Base-by-base conservation (phyloP, 192 early-diverging fungal species). In the Thoreauomyces humboldtii region DNA sequence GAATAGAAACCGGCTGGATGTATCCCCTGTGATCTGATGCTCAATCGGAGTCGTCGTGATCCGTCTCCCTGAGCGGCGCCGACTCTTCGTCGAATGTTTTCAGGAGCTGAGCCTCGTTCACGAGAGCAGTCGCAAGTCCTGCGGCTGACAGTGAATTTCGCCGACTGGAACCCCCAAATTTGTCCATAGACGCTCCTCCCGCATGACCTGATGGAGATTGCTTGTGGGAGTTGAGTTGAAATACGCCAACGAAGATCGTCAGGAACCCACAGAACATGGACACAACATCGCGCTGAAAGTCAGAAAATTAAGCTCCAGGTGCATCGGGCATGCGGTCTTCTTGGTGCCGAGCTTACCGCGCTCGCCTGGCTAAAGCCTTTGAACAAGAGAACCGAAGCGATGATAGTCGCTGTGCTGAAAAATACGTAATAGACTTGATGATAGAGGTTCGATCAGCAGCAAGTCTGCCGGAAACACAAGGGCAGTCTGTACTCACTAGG, bases 321-420 rank as follows among this genome's bases (percentile, higher is more conserved):
- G 9, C 7, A 7, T 17, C 9, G 9, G 17, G 38, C 38, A 17
- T 17, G 7, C 9, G 7, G 9, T 41, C 38, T 12, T 17, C 9
- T 12, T 41, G 38, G 38, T 17, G 17, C 38, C 17, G 17, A 32
- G 37, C 66, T 61, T 55, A 69, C 67, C 34, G 33, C 54, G 43
- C 59, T 65, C 11, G 62, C 37, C 2, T 59, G 41, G 62, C 88
- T 84, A 69, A 93, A 91, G 24, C 93, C 95, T 67, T 91, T 88
- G 75, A 89, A 94, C 19, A 97, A 81, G 33, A 94, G 88, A 7
- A 92, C 86, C 0, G 93, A 93, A 2, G 92, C 92, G 15, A 89
- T 72, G 52, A 98, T 92, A 0, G 95, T 98, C 15, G 93, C 91
- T 14, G 93, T 92, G 44, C 93, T 98, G 72, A 98, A 98, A 60